Evolutionary conservation across 768 basidiomycete genomes (phyloP), one percentile per base, ranked within the genome.

Genomic region (Hericium alpestre): DNA sequence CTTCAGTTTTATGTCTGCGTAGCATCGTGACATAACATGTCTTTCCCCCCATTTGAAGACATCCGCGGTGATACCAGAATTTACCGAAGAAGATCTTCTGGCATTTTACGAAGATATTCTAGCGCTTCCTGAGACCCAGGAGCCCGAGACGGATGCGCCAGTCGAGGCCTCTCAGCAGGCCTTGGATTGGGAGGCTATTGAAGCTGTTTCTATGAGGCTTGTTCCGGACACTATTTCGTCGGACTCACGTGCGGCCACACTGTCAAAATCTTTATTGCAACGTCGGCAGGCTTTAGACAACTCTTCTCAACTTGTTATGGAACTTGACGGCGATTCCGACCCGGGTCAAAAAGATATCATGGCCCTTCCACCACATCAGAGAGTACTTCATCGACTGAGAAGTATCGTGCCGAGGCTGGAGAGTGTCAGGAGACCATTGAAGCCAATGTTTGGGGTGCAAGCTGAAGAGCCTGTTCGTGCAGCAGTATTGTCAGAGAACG

Each of bases 401-500:
- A 37, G n/a, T 52, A 32, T 32, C 32, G 32, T 32, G 32, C 56
- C 39, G 52, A 51, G 47, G 62, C 56, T 32, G 18, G 25, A 40
- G 23, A 11, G 37, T 38, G 61, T n/a, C 56, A 60, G 7, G 58
- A 67, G 16, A 27, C 27, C 10, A 52, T 41, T 41, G 22, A 37
- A 13, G 41, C 41, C 41, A n/a, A 13, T 38, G 20, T 20, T 54
- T 27, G 32, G 18, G 12, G 38, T 20, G 41, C 13, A 13, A n/a
- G 22, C 39, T 46, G 6, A 54, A 12, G 38, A 9, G 52, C 27
- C 27, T 8, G 61, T 82, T 18, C 75, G 79, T 16, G 63, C 80
- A 3, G 71, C 74, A 15, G 55, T 83, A 10, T 65, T 87, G 18
- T 76, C 83, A 0, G 50, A 69, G 16, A 59, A 67, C 10, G 84